A percentile compares a stretch with the other conserved stretches of the same genome.
Evolutionary conservation across 345 rosid species (phyloP).

Genomic region (Leavenworthia alabamica): DNA sequence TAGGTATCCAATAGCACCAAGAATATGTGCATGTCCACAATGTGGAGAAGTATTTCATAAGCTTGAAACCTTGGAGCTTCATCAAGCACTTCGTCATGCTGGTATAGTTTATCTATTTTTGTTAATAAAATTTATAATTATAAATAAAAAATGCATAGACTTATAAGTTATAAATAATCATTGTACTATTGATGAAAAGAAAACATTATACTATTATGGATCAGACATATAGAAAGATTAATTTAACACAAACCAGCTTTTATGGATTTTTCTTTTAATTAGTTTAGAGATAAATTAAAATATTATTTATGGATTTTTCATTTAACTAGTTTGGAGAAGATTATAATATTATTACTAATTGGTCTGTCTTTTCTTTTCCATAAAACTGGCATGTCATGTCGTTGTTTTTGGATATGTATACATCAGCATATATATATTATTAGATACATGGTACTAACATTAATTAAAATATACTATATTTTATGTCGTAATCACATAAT

Average conservation of each 20-base stretch:
- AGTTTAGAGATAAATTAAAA: not conserved
- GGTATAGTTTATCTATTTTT: slow-evolving; percentile 29
- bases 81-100: slow-evolving; percentile 81
- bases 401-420: slow-evolving; percentile 9
- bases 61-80: slow-evolving; percentile 71
- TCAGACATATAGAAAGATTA: not conserved
- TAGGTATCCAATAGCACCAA: slow-evolving; percentile 62
- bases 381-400: slow-evolving; percentile 28
- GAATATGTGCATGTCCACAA: slow-evolving; percentile 51
- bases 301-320: too few species aligned
- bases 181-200: too few species aligned
- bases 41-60: slow-evolving; percentile 78
- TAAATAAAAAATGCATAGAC: not conserved
- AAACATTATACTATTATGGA: not conserved
- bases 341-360: too few species aligned
- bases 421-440: not conserved
- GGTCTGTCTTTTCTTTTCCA: too few species aligned
- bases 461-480: slow-evolving; percentile 1
- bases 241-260: not conserved
- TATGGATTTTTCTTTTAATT: too few species aligned
- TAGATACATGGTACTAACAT: not conserved
- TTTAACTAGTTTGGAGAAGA: too few species aligned
- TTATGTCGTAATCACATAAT: not conserved
- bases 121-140: not conserved
- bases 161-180: too few species aligned